phyloP scores from a whole-genome alignment of 75 land plant genomes.

The Picea sitchensis region DNA sequence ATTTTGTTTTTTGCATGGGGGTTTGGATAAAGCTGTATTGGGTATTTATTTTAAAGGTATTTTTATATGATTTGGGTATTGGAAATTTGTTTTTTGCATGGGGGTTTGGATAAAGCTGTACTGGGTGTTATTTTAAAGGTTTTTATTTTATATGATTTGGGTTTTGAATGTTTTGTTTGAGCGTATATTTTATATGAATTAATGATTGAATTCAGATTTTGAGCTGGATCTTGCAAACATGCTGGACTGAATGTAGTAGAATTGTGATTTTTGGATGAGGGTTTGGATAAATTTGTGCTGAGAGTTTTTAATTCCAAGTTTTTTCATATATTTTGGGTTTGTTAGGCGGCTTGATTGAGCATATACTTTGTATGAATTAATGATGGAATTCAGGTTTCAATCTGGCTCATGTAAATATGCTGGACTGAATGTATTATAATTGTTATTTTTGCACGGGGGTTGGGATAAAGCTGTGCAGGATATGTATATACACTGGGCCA shows the following conservation, averaged over 20 bases:
- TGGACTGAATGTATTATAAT: background rate
- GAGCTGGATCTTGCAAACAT: background rate
- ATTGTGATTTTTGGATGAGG: background rate
- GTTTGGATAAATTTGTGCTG: too few relatives aligned
- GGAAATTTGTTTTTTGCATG: background rate
- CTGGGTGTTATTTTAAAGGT: background rate
- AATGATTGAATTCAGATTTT: background rate
- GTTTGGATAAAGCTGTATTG: background rate
- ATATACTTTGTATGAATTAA: too few relatives aligned
- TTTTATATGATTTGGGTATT: background rate
- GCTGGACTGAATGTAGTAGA: background rate
- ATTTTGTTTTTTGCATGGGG: background rate
- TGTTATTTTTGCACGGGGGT: background rate
- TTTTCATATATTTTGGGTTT: too few relatives aligned
- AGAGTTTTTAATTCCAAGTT: too few relatives aligned
- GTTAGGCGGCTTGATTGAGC: too few relatives aligned
- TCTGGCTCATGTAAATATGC: too few relatives aligned
- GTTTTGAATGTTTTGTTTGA: background rate
- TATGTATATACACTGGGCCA: background rate
- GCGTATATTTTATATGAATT: too few relatives aligned
- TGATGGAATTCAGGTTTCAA: too few relatives aligned
- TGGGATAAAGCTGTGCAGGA: background rate
- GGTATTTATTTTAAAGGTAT: background rate
- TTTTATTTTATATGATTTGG: background rate
- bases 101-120: background rate